Conservation (phyloP, 768 basidiomycete species). For the Ramaria sp. region DNA sequence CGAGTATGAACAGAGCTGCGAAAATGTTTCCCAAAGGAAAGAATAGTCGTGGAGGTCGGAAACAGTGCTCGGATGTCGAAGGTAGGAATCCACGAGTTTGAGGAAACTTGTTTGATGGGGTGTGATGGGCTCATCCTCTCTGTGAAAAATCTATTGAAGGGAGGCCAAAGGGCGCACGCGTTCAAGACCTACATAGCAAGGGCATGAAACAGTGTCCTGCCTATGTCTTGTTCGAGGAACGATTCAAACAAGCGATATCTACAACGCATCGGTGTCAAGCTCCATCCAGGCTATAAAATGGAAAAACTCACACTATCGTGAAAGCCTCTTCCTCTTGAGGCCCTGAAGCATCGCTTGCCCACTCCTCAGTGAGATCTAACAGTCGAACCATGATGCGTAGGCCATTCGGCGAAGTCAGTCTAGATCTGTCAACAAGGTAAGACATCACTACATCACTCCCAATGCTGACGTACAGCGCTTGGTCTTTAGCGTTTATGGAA, state of each 20-base stretch:
- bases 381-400: conserved; percentile 56
- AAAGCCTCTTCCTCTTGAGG: conserved; percentile 58
- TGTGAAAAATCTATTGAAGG: conserved; percentile 17
- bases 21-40: conserved; percentile 54
- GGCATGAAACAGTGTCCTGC: conserved; percentile 48
- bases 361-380: conserved; percentile 56
- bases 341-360: conserved; percentile 57
- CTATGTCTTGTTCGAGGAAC: conserved; percentile 48
- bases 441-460: neutral
- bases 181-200: conserved; percentile 40
- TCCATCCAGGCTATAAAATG: neutral
- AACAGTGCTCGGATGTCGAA: conserved; percentile 34
- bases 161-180: neutral
- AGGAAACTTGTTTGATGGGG: conserved; percentile 83
- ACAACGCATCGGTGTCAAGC: conserved; percentile 9
- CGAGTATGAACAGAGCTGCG: conserved; percentile 49
- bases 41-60: conserved; percentile 11
- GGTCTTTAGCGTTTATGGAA: conserved; percentile 46
- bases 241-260: conserved; percentile 61
- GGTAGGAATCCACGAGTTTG: conserved; percentile 77
- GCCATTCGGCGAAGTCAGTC: conserved; percentile 40
- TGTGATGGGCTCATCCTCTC: conserved; percentile 60
- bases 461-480: conserved; percentile 38
- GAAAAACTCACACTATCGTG: conserved; percentile 52
- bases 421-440: conserved; percentile 9